These are phyloP conservation scores for Tuber aestivum DNA, from an alignment of 495 filamentous ascomycete genomes.

Conservation along the genomic window DNA sequence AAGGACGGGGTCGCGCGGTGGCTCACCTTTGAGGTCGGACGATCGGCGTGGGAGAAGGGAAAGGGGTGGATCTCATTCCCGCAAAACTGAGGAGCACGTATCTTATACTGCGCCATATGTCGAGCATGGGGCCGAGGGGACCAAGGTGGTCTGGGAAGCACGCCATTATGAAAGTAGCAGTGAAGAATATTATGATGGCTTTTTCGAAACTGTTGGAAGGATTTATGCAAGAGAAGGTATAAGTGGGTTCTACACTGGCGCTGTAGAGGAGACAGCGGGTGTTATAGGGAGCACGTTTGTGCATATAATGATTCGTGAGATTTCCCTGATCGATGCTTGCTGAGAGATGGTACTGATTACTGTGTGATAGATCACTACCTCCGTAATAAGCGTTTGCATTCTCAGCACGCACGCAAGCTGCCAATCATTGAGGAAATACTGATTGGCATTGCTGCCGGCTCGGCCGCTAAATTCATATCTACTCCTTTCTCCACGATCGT, in stretches of 20 bases:
- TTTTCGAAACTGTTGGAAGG: conserved; percentile 62
- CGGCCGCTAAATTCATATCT: conserved; percentile 69
- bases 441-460: conserved; percentile 71
- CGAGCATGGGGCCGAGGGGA: background rate
- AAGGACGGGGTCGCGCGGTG: conserved; percentile 7
- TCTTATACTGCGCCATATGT: background rate
- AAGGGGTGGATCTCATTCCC: conserved; percentile 8
- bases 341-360: conserved; percentile 68
- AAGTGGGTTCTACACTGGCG: conserved; percentile 67
- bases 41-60: conserved; percentile 21
- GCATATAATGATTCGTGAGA: conserved; percentile 42
- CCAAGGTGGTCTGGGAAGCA: background rate
- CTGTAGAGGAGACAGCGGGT: conserved; percentile 65
- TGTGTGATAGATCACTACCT: conserved; percentile 74
- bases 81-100: background rate
- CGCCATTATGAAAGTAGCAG: background rate
- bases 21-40: conserved; percentile 11
- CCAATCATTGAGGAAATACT: conserved; percentile 66
- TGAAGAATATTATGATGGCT: conserved; percentile 50
- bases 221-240: conserved; percentile 69
- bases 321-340: background rate
- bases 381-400: conserved; percentile 55
- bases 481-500: conserved; percentile 81
- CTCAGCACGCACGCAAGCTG: conserved; percentile 51
- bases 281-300: conserved; percentile 48